phyloP scores from a whole-genome alignment of 768 basidiomycete genomes.

The Russula olivacea region DNA sequence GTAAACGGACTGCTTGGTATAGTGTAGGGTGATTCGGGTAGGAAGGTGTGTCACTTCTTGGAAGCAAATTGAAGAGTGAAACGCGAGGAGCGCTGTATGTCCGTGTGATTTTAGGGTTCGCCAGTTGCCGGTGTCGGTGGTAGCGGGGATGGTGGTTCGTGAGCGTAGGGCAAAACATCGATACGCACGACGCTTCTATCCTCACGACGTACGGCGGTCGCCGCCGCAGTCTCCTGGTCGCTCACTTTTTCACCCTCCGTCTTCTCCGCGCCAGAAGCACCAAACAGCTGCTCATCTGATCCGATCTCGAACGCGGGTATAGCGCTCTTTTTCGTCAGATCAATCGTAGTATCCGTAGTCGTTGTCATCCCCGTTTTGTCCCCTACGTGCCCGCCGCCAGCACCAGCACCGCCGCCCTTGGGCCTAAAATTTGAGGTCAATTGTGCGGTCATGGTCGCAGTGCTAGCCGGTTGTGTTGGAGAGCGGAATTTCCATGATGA shows the following conservation, averaged over 20 bases:
- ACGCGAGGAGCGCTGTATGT: background rate
- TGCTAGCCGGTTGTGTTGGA: background rate
- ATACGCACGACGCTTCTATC: slow-evolving; percentile 17
- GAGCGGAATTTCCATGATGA: slow-evolving; percentile 26
- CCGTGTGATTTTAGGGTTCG: slow-evolving; percentile 1
- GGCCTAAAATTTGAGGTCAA: background rate
- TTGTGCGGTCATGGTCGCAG: background rate
- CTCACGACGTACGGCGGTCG: background rate
- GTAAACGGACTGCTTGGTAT: background rate
- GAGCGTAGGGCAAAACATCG: slow-evolving; percentile 8
- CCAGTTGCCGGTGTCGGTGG: background rate
- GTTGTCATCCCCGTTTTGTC: background rate
- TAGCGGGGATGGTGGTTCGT: background rate
- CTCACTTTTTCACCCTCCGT: background rate
- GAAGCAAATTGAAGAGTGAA: background rate
- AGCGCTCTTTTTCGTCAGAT: background rate
- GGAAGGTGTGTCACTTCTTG: background rate
- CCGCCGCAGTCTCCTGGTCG: background rate
- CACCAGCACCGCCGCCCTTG: background rate
- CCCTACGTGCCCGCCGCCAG: background rate
- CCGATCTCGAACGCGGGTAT: background rate
- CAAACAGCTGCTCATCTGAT: background rate
- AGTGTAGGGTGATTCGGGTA: background rate
- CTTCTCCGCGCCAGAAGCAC: background rate
- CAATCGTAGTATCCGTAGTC: background rate